Conservation (phyloP, 257 asterid species). For the Lycium barbarum region DNA sequence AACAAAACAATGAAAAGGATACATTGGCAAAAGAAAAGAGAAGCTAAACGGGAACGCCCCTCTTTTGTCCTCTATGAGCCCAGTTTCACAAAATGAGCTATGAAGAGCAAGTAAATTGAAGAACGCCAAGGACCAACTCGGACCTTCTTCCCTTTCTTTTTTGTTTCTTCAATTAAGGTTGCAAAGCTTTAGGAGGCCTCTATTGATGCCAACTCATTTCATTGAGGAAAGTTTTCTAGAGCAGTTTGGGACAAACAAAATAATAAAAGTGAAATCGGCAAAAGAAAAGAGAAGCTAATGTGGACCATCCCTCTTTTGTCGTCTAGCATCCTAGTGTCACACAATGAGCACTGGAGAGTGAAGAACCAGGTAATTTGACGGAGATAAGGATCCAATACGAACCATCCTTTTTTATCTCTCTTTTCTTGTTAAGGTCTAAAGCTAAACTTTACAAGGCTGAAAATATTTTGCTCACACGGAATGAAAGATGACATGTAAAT, state of each 20-base stretch:
- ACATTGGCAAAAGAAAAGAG: background rate
- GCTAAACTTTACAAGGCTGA: background rate
- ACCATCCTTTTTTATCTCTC: background rate
- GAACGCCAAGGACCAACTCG: background rate
- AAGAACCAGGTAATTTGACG: background rate
- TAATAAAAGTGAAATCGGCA: background rate
- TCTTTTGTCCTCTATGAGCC: background rate
- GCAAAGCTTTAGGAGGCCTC: background rate
- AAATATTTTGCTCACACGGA: background rate
- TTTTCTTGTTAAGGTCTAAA: background rate
- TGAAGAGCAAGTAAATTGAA: background rate
- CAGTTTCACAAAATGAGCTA: background rate
- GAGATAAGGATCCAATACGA: background rate
- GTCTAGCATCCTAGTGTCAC: conserved; percentile 9
- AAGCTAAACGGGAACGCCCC: background rate
- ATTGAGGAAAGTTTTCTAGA: background rate
- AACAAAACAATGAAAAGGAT: background rate
- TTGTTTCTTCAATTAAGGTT: background rate
- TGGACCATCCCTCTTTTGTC: background rate
- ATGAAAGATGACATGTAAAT: conserved; percentile 15
- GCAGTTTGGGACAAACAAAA: background rate
- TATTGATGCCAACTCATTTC: background rate
- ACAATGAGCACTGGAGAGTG: background rate
- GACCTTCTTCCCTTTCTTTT: background rate
- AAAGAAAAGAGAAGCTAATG: conserved; percentile 18